Base-by-base conservation (phyloP, 257 asterid species). In the Solanum clarkiae region DNA sequence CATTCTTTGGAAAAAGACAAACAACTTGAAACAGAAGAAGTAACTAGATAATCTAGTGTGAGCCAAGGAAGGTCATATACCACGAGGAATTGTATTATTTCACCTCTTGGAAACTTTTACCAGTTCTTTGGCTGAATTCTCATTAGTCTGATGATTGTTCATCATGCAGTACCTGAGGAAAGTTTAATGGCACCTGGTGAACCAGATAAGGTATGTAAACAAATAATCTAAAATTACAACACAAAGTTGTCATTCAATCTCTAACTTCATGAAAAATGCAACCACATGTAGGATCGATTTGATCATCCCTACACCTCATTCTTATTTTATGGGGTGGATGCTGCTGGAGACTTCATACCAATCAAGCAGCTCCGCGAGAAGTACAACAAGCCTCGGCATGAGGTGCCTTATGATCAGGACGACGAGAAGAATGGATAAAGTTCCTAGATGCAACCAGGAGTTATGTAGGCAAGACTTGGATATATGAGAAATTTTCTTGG, bases 221-320 rank as follows among this genome's bases (percentile, higher is more conserved):
- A 70, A 59, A 63, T 29, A 79, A 29, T 79, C 29, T 79, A 20
- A 53, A 20, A 69, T 22, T 68, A 72, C 29, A 40, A 7, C 3
- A 53, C 32, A n/a, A 83, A 68, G 72, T 53, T 45, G 42, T 65
- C 42, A n/a, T 79, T 44, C 57, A 24, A 26, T 32, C 57, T 51
- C 65, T 79, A 54, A 79, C 83, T 29, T 29, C 29, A 26, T 79
- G 26, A 53, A 79, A 79, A 79, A 9, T 1, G 49, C 72, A 84
- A 60, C 36, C 16, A 47, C 42, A 4, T 89, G 84, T 92, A 95
- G 98, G 94, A 84, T 87, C 86, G 89, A 87, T 96, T 95, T 84
- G 98, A 96, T 87, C 99, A 96, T 86, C 99, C 98, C 29, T 96
- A 96, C 63, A 87, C 91, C 45, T 96, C 99, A 5, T 96, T 95